Base-by-base conservation (phyloP, 257 asterid genomes). In the Thymus quinquecostatus region DNA sequence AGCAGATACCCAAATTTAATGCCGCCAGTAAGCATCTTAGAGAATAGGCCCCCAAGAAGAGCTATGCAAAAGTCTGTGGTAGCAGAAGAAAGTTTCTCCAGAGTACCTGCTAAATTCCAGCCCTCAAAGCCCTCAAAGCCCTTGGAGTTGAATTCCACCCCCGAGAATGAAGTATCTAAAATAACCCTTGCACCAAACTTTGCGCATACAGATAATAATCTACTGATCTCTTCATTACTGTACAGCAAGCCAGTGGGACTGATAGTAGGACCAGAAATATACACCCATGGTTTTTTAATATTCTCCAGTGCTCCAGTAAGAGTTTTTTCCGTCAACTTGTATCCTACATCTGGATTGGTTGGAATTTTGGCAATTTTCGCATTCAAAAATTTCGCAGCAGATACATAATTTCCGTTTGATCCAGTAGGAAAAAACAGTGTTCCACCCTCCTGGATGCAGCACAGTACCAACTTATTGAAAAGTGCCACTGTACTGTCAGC, bases 401-500 rank as follows among this genome's bases (percentile, higher is more conserved):
- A 85, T 34, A 85, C 81, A 55, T 88, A 91, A 81, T 88, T 91
- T 72, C 99, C 98, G 71, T 86, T 94, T 41, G 99, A 78, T 70
- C 96, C 97, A 48, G 84, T 67, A 40, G 99, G 96, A 82, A 94
- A 91, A 85, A 96, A 94, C 54, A 94, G 58, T n/a, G 96, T 89
- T 13, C 96, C 99, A 62, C 93, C 96, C 75, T 94, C 99, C 30
- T 88, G 90, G 61, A 79, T 76, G 78, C 97, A 91, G 79, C 97
- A 94, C 69, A 86, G 89, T 38, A 88, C 95, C 76, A 92, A 71
- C 83, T 91, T 94, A 68, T 80, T 88, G 81, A 94, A 94, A 76
- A 94, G 96, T 66, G 58, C 58, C 58, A 53, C 58, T 7, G 58
- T 53, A 53, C 58, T 53, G 58, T 89, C 86, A 29, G 77, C 93